Evolutionary conservation across 768 basidiomycete species (phyloP).

Genomic region (Psilocybe sp.): DNA sequence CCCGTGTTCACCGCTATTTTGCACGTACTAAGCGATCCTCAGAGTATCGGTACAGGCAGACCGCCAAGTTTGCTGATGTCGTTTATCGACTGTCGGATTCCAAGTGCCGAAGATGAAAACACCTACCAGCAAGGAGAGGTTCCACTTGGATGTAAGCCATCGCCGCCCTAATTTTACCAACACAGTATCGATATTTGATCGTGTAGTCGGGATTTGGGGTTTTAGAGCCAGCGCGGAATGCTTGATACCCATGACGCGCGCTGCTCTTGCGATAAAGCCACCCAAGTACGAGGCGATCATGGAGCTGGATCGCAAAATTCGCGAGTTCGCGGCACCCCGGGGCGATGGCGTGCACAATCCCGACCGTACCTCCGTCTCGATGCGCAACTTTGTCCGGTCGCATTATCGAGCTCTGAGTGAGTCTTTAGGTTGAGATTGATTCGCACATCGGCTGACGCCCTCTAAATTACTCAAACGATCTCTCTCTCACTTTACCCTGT

Average conservation of each 20-base stretch:
- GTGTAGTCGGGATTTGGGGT: conserved; percentile 47
- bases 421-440: conserved; percentile 10
- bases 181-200: conserved; percentile 2
- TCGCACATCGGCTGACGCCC: neutral
- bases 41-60: conserved; percentile 48
- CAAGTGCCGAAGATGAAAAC: conserved; percentile 44
- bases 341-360: conserved; percentile 16
- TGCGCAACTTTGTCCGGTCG: conserved; percentile 38
- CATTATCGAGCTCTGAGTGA: conserved; percentile 46
- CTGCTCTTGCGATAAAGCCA: conserved; percentile 37
- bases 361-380: conserved; percentile 34
- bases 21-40: neutral
- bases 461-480: neutral
- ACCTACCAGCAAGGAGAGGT: conserved; percentile 39
- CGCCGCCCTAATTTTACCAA: neutral
- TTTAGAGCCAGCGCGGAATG: conserved; percentile 39
- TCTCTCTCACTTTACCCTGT: neutral
- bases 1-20: neutral
- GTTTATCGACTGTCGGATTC: conserved; percentile 45
- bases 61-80: conserved; percentile 42
- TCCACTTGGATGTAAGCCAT: conserved; percentile 42
- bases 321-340: conserved; percentile 29
- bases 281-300: conserved; percentile 45
- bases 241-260: conserved; percentile 38
- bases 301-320: conserved; percentile 49